phyloP scores from a whole-genome alignment of 164 flowering plant species.

The Santalum album region DNA sequence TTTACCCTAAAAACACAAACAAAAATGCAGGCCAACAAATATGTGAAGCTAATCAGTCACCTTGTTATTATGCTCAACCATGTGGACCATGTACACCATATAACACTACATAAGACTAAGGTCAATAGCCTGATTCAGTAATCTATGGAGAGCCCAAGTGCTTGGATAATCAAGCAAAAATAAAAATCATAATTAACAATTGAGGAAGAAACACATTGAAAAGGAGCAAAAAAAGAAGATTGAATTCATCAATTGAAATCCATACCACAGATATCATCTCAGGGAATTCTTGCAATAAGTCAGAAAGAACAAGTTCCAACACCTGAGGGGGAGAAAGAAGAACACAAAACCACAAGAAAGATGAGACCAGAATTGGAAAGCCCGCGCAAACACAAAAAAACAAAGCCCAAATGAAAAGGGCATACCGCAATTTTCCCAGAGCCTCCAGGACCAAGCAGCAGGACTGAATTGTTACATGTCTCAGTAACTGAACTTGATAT shows the following conservation, averaged over 20 bases:
- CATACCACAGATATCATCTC: conserved; percentile 77
- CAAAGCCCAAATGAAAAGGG: background rate
- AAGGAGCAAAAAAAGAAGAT: too few species aligned
- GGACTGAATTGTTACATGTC: conserved; percentile 72
- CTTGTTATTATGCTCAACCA: too few species aligned
- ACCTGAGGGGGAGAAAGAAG: conserved; percentile 33
- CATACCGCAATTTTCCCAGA: conserved; percentile 78
- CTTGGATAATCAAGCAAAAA: too few species aligned
- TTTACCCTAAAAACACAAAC: too few species aligned
- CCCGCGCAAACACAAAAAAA: background rate
- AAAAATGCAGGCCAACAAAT: too few species aligned
- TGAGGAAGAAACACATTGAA: too few species aligned
- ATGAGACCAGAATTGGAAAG: background rate
- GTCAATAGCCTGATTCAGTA: too few species aligned
- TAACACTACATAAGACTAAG: too few species aligned
- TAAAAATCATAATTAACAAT: too few species aligned
- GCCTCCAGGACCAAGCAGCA: conserved; percentile 91
- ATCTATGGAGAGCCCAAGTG: too few species aligned
- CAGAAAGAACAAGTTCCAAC: conserved; percentile 74
- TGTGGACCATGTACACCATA: too few species aligned
- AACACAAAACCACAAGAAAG: background rate
- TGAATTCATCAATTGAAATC: background rate
- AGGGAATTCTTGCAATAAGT: conserved; percentile 47
- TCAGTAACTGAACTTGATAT: conserved; percentile 75
- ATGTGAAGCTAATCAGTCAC: too few species aligned